Base-by-base conservation (phyloP, 768 basidiomycete genomes). In the Tulasnella sp. region DNA sequence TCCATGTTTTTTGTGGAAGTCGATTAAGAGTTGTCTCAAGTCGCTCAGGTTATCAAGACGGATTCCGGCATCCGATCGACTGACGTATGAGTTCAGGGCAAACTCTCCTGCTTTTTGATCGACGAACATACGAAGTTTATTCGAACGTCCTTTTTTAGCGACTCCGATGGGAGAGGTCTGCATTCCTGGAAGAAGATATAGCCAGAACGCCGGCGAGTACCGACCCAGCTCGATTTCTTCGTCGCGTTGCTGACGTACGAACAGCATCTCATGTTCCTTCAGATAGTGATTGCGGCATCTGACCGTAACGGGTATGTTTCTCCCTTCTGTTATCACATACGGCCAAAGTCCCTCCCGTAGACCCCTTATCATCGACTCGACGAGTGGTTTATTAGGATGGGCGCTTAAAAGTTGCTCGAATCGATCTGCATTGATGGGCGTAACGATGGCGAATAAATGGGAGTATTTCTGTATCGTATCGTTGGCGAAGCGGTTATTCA, bases 281-380 rank as follows among this genome's bases (percentile, higher is more conserved):
- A 4, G 9, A 29, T 58, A 61, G 1, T 29, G 51, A 8, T 56
- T 42, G 0, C 62, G 60, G n/a, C 60, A 44, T 45, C 73, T 71
- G 23, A 63, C 62, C 0, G 65, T 68, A 7, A 38, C 51, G 15
- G 70, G 73, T 27, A 66, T 68, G 3, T 30, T 61, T 1, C 49
- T 50, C 17, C 64, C 34, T 2, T 52, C 54, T 2, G 71, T 71
- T 15, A 71, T 61, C 0, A 72, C 73, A 56, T 61, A 74, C 0
- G 77, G 78, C 77, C 77, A 79, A 63, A 78, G 77, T 1, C 78
- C 77, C 1, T 73, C 64, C 0, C 65, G 58, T 0, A 79, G 65
- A 0, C 68, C 68, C 0, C 27, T 7, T 7, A 61, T 34, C 0
- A 77, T 70, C 0, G 73, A 77, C 0, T 63, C 3, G 0, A 78